These are phyloP conservation scores for Xylariaceae sp. DNA, from an alignment of 2,329 filamentous ascomycete species.

Conservation along the genomic window DNA sequence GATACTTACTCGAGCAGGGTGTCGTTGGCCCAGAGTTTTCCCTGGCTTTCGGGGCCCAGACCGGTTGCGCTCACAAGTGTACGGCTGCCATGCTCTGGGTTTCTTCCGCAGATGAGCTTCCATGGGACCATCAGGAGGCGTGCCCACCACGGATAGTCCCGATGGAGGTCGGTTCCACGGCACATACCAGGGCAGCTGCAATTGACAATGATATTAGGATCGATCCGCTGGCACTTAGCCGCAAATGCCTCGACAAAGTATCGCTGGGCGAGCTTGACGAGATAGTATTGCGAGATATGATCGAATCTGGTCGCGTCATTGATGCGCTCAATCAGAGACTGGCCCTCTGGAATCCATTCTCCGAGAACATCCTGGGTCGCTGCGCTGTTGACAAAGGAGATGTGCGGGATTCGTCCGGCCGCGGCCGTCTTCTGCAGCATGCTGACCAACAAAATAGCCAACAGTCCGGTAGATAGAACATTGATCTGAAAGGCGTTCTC, in stretches of 20 bases:
- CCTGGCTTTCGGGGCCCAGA: slow-evolving; percentile 10
- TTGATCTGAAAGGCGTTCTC: slow-evolving; percentile 53
- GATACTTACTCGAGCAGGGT: slow-evolving; percentile 3
- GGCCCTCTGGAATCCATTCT: slow-evolving; percentile 11
- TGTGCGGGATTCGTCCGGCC: slow-evolving; percentile 28
- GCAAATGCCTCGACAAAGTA: slow-evolving; percentile 34
- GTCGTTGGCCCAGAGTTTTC: slow-evolving; percentile 13
- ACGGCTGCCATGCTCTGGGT: slow-evolving; percentile 9
- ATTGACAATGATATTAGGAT: slow-evolving; percentile 10
- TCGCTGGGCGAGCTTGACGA: slow-evolving; percentile 33
- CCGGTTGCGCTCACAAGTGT: slow-evolving; percentile 11
- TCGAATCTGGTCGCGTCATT: slow-evolving; percentile 21
- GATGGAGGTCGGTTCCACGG: slow-evolving; percentile 10
- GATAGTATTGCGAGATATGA: slow-evolving; percentile 21
- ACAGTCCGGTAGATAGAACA: slow-evolving; percentile 48
- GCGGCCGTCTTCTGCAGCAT: slow-evolving; percentile 36
- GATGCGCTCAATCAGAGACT: slow-evolving; percentile 16
- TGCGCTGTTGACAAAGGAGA: slow-evolving; percentile 37
- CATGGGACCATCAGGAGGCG: slow-evolving; percentile 2
- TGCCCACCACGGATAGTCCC: slow-evolving; percentile 1
- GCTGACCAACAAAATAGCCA: slow-evolving; percentile 48
- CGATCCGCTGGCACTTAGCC: background rate
- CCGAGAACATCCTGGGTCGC: slow-evolving; percentile 20
- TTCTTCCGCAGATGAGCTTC: slow-evolving; percentile 9
- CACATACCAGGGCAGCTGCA: slow-evolving; percentile 13